phyloP scores from a whole-genome alignment of 768 basidiomycete genomes.

The Lactarius evosmus region DNA sequence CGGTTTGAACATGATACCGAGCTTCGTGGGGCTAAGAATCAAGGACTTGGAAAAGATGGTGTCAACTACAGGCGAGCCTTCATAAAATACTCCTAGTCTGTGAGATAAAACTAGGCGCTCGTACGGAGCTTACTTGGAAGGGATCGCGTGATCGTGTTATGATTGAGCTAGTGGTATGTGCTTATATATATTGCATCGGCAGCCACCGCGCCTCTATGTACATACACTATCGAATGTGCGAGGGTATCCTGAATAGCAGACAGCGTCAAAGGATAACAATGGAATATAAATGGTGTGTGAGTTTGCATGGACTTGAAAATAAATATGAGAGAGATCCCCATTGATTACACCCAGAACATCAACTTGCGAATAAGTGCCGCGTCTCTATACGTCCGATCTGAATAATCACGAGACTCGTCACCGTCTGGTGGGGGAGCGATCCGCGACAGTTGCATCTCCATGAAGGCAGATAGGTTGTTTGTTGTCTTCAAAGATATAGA shows the following conservation, averaged over 20 bases:
- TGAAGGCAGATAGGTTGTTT: slow-evolving; percentile 11
- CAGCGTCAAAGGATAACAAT: slow-evolving; percentile 5
- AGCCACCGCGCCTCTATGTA: slow-evolving; percentile 2
- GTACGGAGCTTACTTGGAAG: background rate
- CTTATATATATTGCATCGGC: slow-evolving; percentile 7
- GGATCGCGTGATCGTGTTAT: background rate
- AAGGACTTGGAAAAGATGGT: background rate
- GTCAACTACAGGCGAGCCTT: background rate
- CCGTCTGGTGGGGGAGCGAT: slow-evolving; percentile 50
- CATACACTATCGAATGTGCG: slow-evolving; percentile 16
- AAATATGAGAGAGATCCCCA: slow-evolving; percentile 7
- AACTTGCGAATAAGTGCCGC: slow-evolving; percentile 34
- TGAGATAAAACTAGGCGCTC: slow-evolving; percentile 14
- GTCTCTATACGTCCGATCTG: slow-evolving; percentile 30
- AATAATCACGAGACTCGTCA: slow-evolving; percentile 33
- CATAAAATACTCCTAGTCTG: background rate
- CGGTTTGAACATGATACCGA: background rate
- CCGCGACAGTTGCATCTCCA: slow-evolving; percentile 64
- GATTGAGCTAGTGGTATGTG: background rate
- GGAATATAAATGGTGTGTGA: slow-evolving; percentile 17
- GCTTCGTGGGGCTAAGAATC: background rate
- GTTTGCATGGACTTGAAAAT: slow-evolving; percentile 8
- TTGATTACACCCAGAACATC: slow-evolving; percentile 31
- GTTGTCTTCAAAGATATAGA: background rate
- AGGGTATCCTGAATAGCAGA: slow-evolving; percentile 23